Evolutionary conservation across 2,329 filamentous ascomycete genomes (phyloP).

Genomic region (Acarospora socialis): DNA sequence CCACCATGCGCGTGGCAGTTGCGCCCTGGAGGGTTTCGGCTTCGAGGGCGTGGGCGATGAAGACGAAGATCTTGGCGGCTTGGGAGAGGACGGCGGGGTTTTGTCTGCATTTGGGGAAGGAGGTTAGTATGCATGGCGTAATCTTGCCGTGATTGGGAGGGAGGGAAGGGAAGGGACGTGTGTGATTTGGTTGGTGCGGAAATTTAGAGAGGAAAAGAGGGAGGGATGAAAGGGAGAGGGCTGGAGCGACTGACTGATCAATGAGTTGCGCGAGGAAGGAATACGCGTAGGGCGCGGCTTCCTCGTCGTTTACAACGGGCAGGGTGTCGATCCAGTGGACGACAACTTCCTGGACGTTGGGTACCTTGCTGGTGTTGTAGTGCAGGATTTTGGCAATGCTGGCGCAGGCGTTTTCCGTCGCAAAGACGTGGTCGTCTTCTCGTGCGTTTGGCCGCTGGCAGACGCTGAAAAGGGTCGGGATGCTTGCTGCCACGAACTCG

Average conservation of each 20-base stretch:
- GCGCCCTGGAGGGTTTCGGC: constrained; percentile 79
- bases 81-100: constrained; percentile 68
- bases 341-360: constrained; percentile 60
- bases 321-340: constrained; percentile 82
- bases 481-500: constrained; percentile 65
- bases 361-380: constrained; percentile 66
- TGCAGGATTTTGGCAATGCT: constrained; percentile 95
- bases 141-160: constrained; percentile 63
- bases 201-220: constrained; percentile 1
- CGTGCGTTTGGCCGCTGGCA: constrained; percentile 69
- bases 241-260: constrained; percentile 59
- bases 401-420: constrained; percentile 92
- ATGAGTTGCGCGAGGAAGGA: constrained; percentile 83
- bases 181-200: constrained; percentile 7
- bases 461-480: constrained; percentile 74
- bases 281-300: constrained; percentile 93
- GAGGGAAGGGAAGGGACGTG: constrained; percentile 9
- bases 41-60: constrained; percentile 77
- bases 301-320: constrained; percentile 87
- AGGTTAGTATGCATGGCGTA: constrained; percentile 45
- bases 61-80: constrained; percentile 67
- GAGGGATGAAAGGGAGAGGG: constrained; percentile 5
- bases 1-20: constrained; percentile 62
- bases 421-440: constrained; percentile 86
- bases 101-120: constrained; percentile 55